Evolutionary conservation across 2,329 filamentous ascomycete species (phyloP).

Genomic region (Pseudogymnoascus sp.): DNA sequence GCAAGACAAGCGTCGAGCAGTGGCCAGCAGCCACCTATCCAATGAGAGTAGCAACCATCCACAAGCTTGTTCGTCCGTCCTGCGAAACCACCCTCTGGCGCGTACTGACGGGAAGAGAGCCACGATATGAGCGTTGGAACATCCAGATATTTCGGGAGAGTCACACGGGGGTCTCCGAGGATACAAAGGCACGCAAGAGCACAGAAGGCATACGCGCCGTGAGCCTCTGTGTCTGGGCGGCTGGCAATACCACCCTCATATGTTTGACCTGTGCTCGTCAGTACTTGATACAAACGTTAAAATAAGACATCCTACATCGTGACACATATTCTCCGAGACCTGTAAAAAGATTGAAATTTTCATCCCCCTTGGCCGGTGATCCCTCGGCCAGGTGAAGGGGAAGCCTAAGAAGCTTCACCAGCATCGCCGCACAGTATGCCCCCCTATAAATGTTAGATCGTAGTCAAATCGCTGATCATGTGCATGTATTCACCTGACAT

Average conservation of each 20-base stretch:
- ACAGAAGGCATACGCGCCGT: slow-evolving; percentile 95
- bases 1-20: slow-evolving; percentile 73
- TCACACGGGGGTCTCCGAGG: slow-evolving; percentile 68
- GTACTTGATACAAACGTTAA: neutral
- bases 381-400: slow-evolving; percentile 71
- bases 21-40: slow-evolving; percentile 93
- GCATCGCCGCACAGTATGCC: slow-evolving; percentile 82
- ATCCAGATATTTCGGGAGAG: slow-evolving; percentile 68
- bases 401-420: slow-evolving; percentile 75
- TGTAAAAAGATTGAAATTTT: slow-evolving; percentile 60
- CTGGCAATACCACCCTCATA: slow-evolving; percentile 91
- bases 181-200: slow-evolving; percentile 84
- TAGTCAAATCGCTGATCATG: neutral
- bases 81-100: slow-evolving; percentile 85
- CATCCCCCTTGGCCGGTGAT: slow-evolving; percentile 58
- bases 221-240: slow-evolving; percentile 80
- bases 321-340: slow-evolving; percentile 73
- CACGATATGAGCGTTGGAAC: slow-evolving; percentile 72
- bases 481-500: slow-evolving; percentile 61
- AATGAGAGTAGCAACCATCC: slow-evolving; percentile 97
- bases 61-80: slow-evolving; percentile 97
- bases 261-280: slow-evolving; percentile 60
- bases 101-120: slow-evolving; percentile 83
- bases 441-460: slow-evolving; percentile 48
- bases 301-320: slow-evolving; percentile 54